phyloP scores from a whole-genome alignment of 805 yeast genomes.

The Debaryomyces prosopidis region DNA sequence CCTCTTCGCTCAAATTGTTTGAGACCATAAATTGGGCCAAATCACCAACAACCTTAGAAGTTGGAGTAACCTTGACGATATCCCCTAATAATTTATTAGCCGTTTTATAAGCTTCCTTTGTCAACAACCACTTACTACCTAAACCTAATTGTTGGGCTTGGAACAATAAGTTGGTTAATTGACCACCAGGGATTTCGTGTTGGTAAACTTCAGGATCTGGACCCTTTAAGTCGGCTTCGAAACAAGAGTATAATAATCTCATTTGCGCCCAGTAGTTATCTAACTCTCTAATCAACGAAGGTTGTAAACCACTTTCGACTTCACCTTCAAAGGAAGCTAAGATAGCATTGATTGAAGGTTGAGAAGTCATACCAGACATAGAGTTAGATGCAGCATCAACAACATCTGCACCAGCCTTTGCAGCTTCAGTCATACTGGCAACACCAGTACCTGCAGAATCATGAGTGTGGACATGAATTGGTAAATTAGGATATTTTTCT shows the following conservation, averaged over 20 bases:
- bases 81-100: slow-evolving; percentile 94
- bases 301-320: slow-evolving; percentile 70
- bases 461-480: slow-evolving; percentile 98
- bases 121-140: slow-evolving; percentile 95
- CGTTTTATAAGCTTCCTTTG: slow-evolving; percentile 89
- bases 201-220: slow-evolving; percentile 99
- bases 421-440: slow-evolving; percentile 93
- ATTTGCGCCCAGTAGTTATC: slow-evolving; percentile 99
- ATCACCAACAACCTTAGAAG: slow-evolving; percentile 99
- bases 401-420: slow-evolving; percentile 95
- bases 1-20: slow-evolving; percentile 83
- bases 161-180: slow-evolving; percentile 94
- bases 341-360: slow-evolving; percentile 92
- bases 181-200: slow-evolving; percentile 99
- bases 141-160: slow-evolving; percentile 99
- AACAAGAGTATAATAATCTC: slow-evolving; percentile 93
- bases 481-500: slow-evolving; percentile 85
- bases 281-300: slow-evolving; percentile 69
- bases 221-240: slow-evolving; percentile 98
- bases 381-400: slow-evolving; percentile 98
- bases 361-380: slow-evolving; percentile 98
- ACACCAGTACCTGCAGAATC: slow-evolving; percentile 99
- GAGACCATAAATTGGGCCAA: slow-evolving; percentile 99
- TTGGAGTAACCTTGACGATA: slow-evolving; percentile 97
- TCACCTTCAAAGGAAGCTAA: slow-evolving; percentile 91